These are phyloP conservation scores for Kodamaea fungicola DNA, from an alignment of 1,139 yeast species.

Conservation along the genomic window DNA sequence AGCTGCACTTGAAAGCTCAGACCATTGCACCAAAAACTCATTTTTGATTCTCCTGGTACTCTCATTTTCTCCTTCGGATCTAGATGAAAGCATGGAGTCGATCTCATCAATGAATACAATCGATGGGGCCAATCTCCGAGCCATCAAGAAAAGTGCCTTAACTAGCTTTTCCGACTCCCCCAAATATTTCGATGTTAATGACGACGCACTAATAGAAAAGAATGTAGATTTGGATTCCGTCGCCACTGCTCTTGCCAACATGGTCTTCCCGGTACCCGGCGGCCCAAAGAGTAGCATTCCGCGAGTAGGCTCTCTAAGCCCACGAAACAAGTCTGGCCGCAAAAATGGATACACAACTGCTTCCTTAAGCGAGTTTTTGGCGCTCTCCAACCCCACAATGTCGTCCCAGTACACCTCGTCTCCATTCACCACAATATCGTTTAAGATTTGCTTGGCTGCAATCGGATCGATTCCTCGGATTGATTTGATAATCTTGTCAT, in stretches of 20 bases:
- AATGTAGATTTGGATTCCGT: conserved; percentile 94
- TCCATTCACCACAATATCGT: conserved; percentile 90
- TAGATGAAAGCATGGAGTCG: conserved; percentile 80
- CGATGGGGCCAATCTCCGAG: conserved; percentile 84
- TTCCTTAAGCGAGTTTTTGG: conserved; percentile 86
- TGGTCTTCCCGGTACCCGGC: conserved; percentile 97
- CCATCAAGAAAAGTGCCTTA: conserved; percentile 80
- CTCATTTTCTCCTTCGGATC: conserved; percentile 90
- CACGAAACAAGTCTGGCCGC: conserved; percentile 88
- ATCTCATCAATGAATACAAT: conserved; percentile 96
- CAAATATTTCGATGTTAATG: conserved; percentile 83
- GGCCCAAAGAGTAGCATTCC: conserved; percentile 98
- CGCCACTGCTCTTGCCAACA: conserved; percentile 97
- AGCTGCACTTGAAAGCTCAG: conserved; percentile 88
- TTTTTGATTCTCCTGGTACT: conserved; percentile 88
- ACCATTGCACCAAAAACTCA: conserved; percentile 95
- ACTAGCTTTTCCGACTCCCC: conserved; percentile 96
- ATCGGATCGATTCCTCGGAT: conserved; percentile 41
- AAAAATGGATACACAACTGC: conserved; percentile 96
- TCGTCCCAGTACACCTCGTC: conserved; percentile 98
- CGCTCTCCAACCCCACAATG: conserved; percentile 88
- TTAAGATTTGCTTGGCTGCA: conserved; percentile 64
- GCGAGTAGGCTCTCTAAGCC: conserved; percentile 90
- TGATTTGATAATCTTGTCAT: conserved; percentile 42
- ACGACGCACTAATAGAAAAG: conserved; percentile 88